Evolutionary conservation across 2,329 filamentous ascomycete genomes (phyloP).

Genomic region (Ceratocystis cubensis): DNA sequence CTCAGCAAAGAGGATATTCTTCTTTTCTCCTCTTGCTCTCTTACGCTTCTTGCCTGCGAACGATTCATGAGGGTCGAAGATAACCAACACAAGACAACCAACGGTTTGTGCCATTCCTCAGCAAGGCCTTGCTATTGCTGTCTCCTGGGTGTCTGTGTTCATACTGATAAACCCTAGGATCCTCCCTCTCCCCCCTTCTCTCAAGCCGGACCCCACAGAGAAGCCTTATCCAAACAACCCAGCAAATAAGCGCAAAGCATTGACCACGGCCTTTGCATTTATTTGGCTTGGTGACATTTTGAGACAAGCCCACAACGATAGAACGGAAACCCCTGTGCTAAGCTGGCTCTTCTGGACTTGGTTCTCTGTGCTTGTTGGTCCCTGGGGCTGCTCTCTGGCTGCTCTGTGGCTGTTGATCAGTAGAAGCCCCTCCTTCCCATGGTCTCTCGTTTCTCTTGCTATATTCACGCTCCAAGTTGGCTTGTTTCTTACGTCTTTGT

Average conservation of each 20-base stretch:
- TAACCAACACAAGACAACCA: not conserved
- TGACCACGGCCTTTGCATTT: not conserved
- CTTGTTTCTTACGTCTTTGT: too few species aligned
- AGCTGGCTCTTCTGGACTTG: too few species aligned
- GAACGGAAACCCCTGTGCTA: not conserved
- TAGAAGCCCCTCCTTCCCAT: not conserved
- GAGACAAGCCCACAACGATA: conserved; percentile 11
- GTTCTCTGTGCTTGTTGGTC: too few species aligned
- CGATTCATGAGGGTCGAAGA: not conserved
- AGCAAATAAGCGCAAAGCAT: conserved; percentile 5
- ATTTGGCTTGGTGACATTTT: conserved; percentile 8
- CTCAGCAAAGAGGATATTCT: not conserved
- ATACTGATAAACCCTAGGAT: not conserved
- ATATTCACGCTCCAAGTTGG: too few species aligned
- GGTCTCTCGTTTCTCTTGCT: not conserved
- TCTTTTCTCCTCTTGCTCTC: not conserved
- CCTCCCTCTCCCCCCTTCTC: not conserved
- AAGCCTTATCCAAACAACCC: not conserved
- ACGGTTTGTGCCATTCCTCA: not conserved
- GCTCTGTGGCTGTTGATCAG: too few species aligned
- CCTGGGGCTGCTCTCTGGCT: too few species aligned
- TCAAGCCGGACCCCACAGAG: not conserved
- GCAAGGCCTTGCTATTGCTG: too few species aligned
- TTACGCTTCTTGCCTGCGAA: too few species aligned
- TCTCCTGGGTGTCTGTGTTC: not conserved